phyloP scores from a whole-genome alignment of 495 filamentous ascomycete genomes.

The Bacidia gigantensis region DNA sequence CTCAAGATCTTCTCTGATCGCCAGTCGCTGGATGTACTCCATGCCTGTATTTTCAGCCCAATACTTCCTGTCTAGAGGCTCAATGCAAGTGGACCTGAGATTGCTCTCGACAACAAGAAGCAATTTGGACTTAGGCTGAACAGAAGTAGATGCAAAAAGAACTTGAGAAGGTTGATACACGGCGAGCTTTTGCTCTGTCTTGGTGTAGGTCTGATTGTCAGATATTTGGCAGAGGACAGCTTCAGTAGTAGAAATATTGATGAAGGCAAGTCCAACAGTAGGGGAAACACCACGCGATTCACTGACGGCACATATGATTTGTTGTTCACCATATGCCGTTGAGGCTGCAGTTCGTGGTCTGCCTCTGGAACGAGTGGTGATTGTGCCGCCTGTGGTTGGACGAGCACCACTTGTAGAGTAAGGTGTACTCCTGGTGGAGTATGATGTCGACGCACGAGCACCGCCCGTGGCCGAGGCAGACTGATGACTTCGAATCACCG shows the following conservation, averaged over 20 bases:
- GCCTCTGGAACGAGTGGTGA: conserved; percentile 32
- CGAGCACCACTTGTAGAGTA: conserved; percentile 15
- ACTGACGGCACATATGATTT: conserved; percentile 79
- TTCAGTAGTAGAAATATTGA: conserved; percentile 74
- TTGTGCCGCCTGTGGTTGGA: conserved; percentile 20
- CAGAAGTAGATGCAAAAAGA: conserved; percentile 56
- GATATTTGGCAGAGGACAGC: conserved; percentile 80
- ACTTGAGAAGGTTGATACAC: conserved; percentile 67
- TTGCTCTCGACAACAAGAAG: conserved; percentile 59
- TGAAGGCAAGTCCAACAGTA: conserved; percentile 76
- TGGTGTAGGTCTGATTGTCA: conserved; percentile 76
- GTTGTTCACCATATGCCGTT: conserved; percentile 45
- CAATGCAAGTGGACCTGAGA: conserved; percentile 45
- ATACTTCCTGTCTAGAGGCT: conserved; percentile 61
- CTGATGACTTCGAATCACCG: neutral
- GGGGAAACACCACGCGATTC: conserved; percentile 77
- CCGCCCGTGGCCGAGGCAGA: neutral
- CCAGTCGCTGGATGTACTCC: conserved; percentile 65
- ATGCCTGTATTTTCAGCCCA: conserved; percentile 78
- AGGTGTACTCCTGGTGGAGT: neutral
- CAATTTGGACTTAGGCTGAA: conserved; percentile 59
- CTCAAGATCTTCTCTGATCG: conserved; percentile 62
- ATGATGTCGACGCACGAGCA: neutral
- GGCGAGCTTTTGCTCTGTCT: conserved; percentile 67
- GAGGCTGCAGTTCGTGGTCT: conserved; percentile 58